phyloP scores from a whole-genome alignment of 2,329 filamentous ascomycete genomes.

The Trichoderma citrinoviride region DNA sequence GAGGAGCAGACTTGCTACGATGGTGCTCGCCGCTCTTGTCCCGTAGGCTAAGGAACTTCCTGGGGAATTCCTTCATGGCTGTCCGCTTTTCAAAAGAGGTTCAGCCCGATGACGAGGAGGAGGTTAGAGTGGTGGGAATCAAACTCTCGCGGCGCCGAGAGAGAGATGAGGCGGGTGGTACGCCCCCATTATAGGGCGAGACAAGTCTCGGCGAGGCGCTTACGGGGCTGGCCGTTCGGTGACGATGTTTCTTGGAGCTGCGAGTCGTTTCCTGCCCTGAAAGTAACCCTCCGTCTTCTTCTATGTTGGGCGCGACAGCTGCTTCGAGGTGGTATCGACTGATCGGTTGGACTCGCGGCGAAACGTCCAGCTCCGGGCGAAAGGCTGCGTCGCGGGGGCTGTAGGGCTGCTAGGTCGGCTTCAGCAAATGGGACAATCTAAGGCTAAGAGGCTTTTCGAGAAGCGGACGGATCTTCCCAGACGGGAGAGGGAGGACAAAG shows the following conservation, averaged over 20 bases:
- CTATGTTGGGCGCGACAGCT: background rate
- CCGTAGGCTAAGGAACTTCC: conserved; percentile 67
- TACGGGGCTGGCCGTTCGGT: background rate
- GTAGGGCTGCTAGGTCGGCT: background rate
- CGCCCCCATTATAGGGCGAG: conserved; percentile 23
- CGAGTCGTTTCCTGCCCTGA: background rate
- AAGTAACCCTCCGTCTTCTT: background rate
- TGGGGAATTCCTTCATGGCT: conserved; percentile 55
- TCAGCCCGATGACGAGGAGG: conserved; percentile 17
- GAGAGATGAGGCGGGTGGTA: conserved; percentile 31
- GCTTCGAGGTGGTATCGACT: background rate
- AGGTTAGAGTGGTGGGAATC: conserved; percentile 14
- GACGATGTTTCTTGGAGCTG: background rate
- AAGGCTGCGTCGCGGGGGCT: conserved; percentile 8
- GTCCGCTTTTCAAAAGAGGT: background rate
- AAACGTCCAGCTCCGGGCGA: background rate
- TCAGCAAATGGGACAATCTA: background rate
- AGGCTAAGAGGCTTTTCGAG: conserved; percentile 9
- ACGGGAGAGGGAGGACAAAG: background rate
- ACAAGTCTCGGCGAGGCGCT: conserved; percentile 17
- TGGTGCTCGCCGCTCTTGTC: conserved; percentile 59
- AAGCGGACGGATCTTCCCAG: background rate
- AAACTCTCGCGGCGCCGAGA: conserved; percentile 33
- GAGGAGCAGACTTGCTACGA: conserved; percentile 56
- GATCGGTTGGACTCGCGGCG: background rate